Evolutionary conservation across 192 early-diverging fungal genomes (phyloP).

Genomic region (Phlyctochytrium bullatum): DNA sequence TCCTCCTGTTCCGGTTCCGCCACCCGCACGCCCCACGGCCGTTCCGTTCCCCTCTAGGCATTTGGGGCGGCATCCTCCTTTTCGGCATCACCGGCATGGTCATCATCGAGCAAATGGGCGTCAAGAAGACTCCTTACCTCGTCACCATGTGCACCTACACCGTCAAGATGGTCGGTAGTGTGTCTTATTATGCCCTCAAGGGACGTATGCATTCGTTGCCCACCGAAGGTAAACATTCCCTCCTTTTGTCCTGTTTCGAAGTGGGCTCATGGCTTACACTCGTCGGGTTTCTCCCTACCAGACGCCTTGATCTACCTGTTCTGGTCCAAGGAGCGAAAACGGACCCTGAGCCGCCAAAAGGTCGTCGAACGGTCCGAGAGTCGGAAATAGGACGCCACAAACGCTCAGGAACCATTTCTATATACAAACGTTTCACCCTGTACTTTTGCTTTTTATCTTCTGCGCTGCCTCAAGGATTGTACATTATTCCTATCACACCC

Average conservation of each 20-base stretch:
- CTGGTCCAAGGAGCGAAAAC: background rate
- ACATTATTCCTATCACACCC: no score
- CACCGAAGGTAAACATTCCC: background rate
- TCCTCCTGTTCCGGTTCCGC: conserved; percentile 15
- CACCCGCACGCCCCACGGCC: conserved; percentile 19
- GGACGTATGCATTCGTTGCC: conserved; percentile 1
- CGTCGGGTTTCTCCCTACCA: background rate
- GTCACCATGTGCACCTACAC: background rate
- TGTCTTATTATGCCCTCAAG: background rate
- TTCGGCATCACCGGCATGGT: background rate
- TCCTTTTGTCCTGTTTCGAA: background rate
- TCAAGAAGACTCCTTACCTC: background rate
- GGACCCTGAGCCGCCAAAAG: no score
- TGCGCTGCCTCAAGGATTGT: no score
- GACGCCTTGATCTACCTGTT: conserved; percentile 1
- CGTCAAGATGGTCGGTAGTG: conserved; percentile 3
- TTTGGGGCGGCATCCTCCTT: conserved; percentile 4
- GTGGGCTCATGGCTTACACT: no score
- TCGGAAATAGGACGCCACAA: no score
- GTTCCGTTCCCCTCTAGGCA: conserved; percentile 17
- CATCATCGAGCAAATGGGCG: conserved; percentile 1
- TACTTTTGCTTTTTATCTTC: no score
- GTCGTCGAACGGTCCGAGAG: no score
- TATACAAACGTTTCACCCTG: no score
- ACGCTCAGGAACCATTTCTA: no score